Percentiles rank a stretch among this genome's conserved stretches.
These are phyloP conservation scores for Mycena polygramma DNA, from an alignment of 768 basidiomycete species.

Conservation along the genomic window DNA sequence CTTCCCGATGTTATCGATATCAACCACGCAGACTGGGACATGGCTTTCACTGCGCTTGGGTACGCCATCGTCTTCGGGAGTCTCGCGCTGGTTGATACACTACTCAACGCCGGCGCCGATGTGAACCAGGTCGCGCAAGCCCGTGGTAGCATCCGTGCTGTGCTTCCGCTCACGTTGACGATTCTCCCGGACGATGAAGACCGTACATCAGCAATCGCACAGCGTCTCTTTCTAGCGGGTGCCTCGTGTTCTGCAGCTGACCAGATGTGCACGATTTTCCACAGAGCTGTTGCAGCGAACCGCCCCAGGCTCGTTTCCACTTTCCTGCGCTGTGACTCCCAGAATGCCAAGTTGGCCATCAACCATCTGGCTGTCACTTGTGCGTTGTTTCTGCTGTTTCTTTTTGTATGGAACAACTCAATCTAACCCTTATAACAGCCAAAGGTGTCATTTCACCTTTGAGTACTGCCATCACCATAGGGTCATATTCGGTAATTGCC, in stretches of 20 bases:
- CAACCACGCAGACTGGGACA: slow-evolving; percentile 69
- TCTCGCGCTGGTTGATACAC: slow-evolving; percentile 38
- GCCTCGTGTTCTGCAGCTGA: slow-evolving; percentile 58
- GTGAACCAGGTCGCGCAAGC: slow-evolving; percentile 49
- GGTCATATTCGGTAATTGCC: slow-evolving; percentile 50
- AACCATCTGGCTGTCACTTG: slow-evolving; percentile 33
- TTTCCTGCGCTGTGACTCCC: slow-evolving; percentile 57
- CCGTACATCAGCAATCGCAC: slow-evolving; percentile 52
- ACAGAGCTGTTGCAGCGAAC: slow-evolving; percentile 50
- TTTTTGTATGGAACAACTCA: too few species aligned
- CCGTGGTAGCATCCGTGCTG: slow-evolving; percentile 33
- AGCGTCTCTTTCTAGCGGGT: slow-evolving; percentile 54
- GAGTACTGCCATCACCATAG: slow-evolving; percentile 48
- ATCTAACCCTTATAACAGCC: too few species aligned
- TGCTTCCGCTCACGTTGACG: slow-evolving; percentile 55
- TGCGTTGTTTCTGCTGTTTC: too few species aligned
- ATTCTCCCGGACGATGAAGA: slow-evolving; percentile 57
- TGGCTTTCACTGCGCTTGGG: slow-evolving; percentile 62
- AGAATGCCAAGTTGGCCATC: slow-evolving; percentile 50
- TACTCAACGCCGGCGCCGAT: slow-evolving; percentile 63
- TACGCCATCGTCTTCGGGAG: slow-evolving; percentile 65
- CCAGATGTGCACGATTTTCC: slow-evolving; percentile 54
- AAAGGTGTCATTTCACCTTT: slow-evolving; percentile 52
- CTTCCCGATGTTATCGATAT: slow-evolving; percentile 68
- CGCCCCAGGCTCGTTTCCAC: slow-evolving; percentile 53